Evolutionary conservation across 345 rosid species (phyloP).

Genomic region (Euclidium syriacum): DNA sequence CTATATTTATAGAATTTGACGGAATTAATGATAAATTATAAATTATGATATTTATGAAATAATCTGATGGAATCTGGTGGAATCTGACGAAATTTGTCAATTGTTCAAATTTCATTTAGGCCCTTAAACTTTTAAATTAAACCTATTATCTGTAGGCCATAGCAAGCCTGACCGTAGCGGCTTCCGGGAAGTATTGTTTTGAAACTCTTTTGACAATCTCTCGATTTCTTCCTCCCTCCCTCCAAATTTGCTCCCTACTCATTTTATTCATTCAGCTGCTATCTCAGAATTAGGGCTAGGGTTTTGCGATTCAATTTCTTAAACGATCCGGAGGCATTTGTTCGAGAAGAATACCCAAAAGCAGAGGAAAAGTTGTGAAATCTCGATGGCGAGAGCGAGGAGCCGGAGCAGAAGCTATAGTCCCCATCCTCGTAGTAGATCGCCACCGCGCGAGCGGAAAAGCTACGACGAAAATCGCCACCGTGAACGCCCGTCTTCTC

Average conservation of each 20-base stretch:
- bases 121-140: no score
- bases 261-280: not conserved
- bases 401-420: slow-evolving; percentile 82
- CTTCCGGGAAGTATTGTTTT: slow-evolving; percentile 3
- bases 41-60: no score
- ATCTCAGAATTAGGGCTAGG: not conserved
- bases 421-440: slow-evolving; percentile 65
- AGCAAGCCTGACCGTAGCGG: not conserved
- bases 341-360: not conserved
- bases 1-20: no score
- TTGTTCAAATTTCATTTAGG: no score
- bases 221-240: slow-evolving; percentile 10
- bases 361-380: not conserved
- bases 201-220: not conserved
- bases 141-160: not conserved
- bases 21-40: no score
- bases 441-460: slow-evolving; percentile 54
- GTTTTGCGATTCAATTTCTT: slow-evolving; percentile 10
- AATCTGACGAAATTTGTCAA: no score
- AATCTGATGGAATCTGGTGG: no score
- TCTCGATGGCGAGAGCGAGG: slow-evolving; percentile 56
- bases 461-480: slow-evolving; percentile 57
- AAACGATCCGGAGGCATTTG: not conserved
- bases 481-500: slow-evolving; percentile 46
- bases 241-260: slow-evolving; percentile 12